phyloP scores from a whole-genome alignment of 2,329 filamentous ascomycete genomes.

The Trichoderma sp. region DNA sequence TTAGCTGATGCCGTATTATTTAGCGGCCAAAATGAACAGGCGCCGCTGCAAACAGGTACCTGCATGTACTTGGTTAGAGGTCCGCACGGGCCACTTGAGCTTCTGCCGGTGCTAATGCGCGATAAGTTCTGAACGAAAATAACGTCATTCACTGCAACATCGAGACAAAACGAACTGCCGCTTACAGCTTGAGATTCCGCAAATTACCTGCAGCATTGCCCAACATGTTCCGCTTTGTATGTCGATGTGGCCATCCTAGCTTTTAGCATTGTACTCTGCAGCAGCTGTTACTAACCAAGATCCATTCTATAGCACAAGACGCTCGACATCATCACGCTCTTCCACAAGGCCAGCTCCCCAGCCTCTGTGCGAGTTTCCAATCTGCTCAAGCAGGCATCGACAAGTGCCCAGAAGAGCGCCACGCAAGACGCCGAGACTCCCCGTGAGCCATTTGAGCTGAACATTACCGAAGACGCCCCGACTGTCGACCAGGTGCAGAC shows the following conservation, averaged over 20 bases:
- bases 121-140: conserved; percentile 8
- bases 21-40: not conserved
- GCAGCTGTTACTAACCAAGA: not conserved
- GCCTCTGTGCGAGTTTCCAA: conserved; percentile 71
- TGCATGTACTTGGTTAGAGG: not conserved
- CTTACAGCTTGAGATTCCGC: not conserved
- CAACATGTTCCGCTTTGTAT: conserved; percentile 29
- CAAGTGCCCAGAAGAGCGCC: conserved; percentile 63
- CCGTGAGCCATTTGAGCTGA: conserved; percentile 76
- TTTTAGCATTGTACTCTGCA: not conserved
- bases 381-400: conserved; percentile 76
- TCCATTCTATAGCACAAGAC: conserved; percentile 55
- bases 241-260: not conserved
- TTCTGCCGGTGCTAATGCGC: not conserved
- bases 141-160: conserved; percentile 19
- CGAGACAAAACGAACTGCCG: not conserved
- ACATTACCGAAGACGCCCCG: conserved; percentile 75
- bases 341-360: conserved; percentile 76
- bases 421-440: conserved; percentile 58
- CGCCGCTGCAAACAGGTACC: not conserved
- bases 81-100: conserved; percentile 9
- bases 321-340: conserved; percentile 90
- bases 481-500: conserved; percentile 79
- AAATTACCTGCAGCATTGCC: not conserved
- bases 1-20: not conserved